Percentiles rank a stretch among this genome's conserved stretches.
These are phyloP conservation scores for Zygoascus tannicola DNA, from an alignment of 805 yeast species.

Conservation along the genomic window DNA sequence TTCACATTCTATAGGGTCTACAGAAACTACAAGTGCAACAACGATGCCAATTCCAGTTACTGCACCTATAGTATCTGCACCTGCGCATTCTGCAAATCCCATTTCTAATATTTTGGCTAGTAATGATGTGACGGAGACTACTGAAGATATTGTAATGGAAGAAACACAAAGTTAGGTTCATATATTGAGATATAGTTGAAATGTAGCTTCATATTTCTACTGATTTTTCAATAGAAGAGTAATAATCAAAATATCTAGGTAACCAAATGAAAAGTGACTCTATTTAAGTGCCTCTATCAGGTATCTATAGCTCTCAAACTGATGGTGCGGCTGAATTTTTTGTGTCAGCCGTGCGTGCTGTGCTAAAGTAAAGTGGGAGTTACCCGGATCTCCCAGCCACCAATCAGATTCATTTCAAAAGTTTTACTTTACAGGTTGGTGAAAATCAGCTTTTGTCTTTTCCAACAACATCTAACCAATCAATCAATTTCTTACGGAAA, in stretches of 20 bases:
- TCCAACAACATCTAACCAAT: conserved; percentile 1
- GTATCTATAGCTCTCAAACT: too few species aligned
- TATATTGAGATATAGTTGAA: too few species aligned
- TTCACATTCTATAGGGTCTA: not conserved
- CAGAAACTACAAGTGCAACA: not conserved
- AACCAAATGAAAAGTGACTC: too few species aligned
- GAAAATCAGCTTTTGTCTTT: not conserved
- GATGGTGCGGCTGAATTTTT: too few species aligned
- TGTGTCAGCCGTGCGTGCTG: too few species aligned
- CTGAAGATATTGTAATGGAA: not conserved
- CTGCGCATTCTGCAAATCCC: not conserved
- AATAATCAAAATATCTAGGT: too few species aligned
- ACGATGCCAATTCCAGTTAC: not conserved
- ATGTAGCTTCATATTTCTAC: too few species aligned
- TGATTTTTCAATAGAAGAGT: too few species aligned
- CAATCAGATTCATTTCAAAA: not conserved
- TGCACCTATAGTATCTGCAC: not conserved
- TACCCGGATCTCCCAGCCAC: not conserved
- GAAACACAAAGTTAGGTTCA: too few species aligned
- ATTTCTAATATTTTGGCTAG: not conserved
- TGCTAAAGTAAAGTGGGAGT: too few species aligned
- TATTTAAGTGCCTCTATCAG: too few species aligned
- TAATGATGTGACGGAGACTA: not conserved
- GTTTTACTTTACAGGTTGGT: not conserved
- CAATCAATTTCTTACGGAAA: not conserved